These are phyloP conservation scores for Alternaria sp. DNA, from an alignment of 2,329 filamentous ascomycete genomes.

Conservation along the genomic window DNA sequence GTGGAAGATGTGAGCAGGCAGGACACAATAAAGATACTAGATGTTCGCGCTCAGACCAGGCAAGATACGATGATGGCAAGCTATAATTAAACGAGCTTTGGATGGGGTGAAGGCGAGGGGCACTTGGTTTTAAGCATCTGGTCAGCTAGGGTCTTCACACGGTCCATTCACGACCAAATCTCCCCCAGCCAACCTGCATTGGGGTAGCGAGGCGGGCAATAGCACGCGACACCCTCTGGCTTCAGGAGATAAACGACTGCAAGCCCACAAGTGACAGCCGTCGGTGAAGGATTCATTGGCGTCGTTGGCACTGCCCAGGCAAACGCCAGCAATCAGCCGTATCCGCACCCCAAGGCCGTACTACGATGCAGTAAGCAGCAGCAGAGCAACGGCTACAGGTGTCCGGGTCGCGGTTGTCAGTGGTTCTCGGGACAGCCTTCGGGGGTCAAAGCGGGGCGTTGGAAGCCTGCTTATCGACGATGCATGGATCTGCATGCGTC, in stretches of 20 bases:
- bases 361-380: neutral
- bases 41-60: conserved; percentile 24
- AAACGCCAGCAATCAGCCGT: neutral
- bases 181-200: conserved; percentile 27
- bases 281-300: conserved; percentile 2
- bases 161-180: conserved; percentile 27
- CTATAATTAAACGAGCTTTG: conserved; percentile 28
- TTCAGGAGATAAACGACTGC: neutral
- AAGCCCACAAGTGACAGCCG: conserved; percentile 7
- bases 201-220: conserved; percentile 24
- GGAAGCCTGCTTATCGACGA: conserved; percentile 14
- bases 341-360: conserved; percentile 5
- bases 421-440: conserved; percentile 16
- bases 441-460: conserved; percentile 8
- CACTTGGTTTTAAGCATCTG: conserved; percentile 38
- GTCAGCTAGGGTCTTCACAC: conserved; percentile 32
- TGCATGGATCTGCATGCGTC: conserved; percentile 10
- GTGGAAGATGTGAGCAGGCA: conserved; percentile 5
- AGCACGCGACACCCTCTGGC: conserved; percentile 44
- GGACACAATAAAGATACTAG: conserved; percentile 19
- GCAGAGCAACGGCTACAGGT: conserved; percentile 13
- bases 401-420: conserved; percentile 18
- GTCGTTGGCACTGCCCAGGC: neutral
- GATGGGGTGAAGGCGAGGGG: conserved; percentile 31
- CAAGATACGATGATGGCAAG: conserved; percentile 7